Conservation (phyloP, 495 filamentous ascomycete species). For the Xylaria palmicola region DNA sequence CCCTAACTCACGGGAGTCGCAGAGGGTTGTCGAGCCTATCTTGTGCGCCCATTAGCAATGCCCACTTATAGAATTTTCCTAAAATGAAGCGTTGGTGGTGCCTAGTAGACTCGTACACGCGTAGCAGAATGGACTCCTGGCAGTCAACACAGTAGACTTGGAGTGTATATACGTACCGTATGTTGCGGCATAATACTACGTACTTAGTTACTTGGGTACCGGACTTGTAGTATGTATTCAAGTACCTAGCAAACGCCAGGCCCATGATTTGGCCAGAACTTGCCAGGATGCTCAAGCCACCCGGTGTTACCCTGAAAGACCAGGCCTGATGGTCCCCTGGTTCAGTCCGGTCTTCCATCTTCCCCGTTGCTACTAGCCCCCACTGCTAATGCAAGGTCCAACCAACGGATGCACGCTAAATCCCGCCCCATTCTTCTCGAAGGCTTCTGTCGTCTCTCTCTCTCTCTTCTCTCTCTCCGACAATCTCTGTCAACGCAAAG, state of each 20-base stretch:
- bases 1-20: too few relatives aligned
- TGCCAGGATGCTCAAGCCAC: conserved; percentile 14
- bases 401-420: conserved; percentile 9
- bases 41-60: neutral
- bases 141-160: neutral
- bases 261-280: neutral
- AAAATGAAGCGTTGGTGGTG: neutral
- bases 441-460: neutral
- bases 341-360: conserved; percentile 6
- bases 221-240: too few relatives aligned
- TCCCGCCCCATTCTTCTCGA: conserved; percentile 13
- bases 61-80: neutral
- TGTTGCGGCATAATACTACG: too few relatives aligned
- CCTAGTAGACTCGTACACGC: neutral
- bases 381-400: conserved; percentile 19
- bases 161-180: neutral
- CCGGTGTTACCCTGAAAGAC: conserved; percentile 6
- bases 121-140: too few relatives aligned
- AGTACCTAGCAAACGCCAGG: neutral
- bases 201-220: too few relatives aligned
- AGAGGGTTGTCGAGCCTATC: neutral
- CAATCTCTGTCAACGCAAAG: neutral
- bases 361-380: conserved; percentile 11
- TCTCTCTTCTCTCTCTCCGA: conserved; percentile 2
- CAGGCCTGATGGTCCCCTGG: neutral